Percentiles rank a stretch among this genome's conserved stretches.
Conservation (phyloP, 345 rosid genomes). For the Hibiscus syriacus region DNA sequence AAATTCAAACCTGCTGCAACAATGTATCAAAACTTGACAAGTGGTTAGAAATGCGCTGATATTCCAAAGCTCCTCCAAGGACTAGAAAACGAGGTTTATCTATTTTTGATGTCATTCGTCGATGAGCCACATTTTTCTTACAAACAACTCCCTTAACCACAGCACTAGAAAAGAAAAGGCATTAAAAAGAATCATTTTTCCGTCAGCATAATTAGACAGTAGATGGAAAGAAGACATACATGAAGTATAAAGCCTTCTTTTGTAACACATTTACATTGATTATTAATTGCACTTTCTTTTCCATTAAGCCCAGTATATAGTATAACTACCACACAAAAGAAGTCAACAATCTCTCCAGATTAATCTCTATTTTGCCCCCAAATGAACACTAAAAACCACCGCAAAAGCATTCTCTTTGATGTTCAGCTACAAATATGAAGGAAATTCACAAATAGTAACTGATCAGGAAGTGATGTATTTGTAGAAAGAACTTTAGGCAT, state of each 20-base stretch:
- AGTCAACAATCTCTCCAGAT: neutral
- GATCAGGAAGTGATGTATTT: neutral
- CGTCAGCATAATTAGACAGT: constrained; percentile 18
- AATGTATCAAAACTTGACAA: constrained; percentile 85
- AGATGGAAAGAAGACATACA: neutral
- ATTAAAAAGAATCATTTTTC: constrained; percentile 15
- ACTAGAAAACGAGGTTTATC: constrained; percentile 76
- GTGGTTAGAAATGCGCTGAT: constrained; percentile 82
- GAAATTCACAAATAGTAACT: neutral
- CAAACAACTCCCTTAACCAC: constrained; percentile 94
- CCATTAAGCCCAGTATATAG: neutral
- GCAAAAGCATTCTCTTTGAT: neutral
- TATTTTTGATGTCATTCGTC: constrained; percentile 84
- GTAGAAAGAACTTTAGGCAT: neutral
- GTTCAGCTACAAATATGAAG: too few relatives aligned
- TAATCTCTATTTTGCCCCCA: neutral
- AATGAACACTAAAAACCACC: neutral
- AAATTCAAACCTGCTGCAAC: constrained; percentile 72
- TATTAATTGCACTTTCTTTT: neutral
- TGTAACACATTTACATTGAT: neutral
- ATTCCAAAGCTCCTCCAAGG: constrained; percentile 92
- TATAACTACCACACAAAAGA: neutral
- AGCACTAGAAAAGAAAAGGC: constrained; percentile 34
- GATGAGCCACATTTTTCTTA: constrained; percentile 94
- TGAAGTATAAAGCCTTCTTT: neutral